Conservation (phyloP, 1,284 basidiomycete species). For the Malassezia yamatoensis region DNA sequence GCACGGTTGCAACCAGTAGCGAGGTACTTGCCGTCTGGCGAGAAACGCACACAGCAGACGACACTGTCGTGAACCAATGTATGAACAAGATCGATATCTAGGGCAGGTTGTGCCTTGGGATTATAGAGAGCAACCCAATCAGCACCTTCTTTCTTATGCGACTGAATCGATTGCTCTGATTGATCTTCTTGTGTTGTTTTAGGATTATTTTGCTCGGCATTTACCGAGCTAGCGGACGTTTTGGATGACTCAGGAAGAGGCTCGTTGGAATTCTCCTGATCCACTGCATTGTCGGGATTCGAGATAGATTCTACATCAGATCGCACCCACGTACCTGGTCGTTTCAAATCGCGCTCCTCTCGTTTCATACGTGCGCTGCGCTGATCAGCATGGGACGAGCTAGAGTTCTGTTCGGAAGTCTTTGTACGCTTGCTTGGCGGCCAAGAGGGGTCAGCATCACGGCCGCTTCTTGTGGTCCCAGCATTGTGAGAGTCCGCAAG, state of each 20-base stretch:
- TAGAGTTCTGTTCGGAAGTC: not conserved
- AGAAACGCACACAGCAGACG: conserved; percentile 84
- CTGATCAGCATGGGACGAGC: not conserved
- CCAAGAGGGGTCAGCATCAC: not conserved
- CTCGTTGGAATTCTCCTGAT: not conserved
- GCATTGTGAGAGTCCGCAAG: too few relatives aligned
- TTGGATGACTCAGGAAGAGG: not conserved
- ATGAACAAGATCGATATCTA: conserved; percentile 82
- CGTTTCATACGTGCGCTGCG: not conserved
- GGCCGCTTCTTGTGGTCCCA: too few relatives aligned
- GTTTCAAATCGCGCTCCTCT: conserved; percentile 12
- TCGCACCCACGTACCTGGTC: not conserved
- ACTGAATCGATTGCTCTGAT: not conserved
- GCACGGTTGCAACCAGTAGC: conserved; percentile 84
- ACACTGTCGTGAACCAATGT: conserved; percentile 78
- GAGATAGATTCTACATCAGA: not conserved
- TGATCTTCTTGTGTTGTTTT: not conserved
- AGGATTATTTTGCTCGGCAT: not conserved
- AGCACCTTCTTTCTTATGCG: conserved; percentile 64
- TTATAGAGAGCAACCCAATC: conserved; percentile 97
- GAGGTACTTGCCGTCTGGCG: conserved; percentile 72
- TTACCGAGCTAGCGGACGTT: not conserved
- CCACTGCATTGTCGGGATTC: not conserved
- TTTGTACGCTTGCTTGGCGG: conserved; percentile 13
- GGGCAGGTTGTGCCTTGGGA: conserved; percentile 64